Conservation (phyloP, 1,139 yeast species). For the Hemisphaericaspora xylanilytica region DNA sequence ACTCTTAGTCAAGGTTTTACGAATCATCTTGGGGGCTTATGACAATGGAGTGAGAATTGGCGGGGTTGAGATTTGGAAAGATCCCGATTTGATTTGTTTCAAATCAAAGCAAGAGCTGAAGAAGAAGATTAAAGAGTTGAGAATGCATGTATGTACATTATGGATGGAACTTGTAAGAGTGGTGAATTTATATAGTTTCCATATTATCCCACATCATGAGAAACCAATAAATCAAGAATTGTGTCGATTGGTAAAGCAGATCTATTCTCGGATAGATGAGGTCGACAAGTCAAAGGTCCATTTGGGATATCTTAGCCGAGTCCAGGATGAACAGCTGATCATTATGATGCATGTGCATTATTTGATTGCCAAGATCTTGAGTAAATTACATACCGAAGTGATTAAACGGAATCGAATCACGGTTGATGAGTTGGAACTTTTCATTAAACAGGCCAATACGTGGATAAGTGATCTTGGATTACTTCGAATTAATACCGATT, state of each 20-base stretch:
- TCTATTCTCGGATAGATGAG: slow-evolving; percentile 26
- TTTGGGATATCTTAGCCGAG: slow-evolving; percentile 21
- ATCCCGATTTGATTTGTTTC: slow-evolving; percentile 30
- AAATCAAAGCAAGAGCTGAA: slow-evolving; percentile 16
- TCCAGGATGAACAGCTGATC: slow-evolving; percentile 19
- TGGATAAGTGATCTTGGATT: slow-evolving; percentile 26
- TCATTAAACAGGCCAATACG: slow-evolving; percentile 22
- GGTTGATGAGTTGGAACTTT: slow-evolving; percentile 22
- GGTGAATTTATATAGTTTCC: slow-evolving; percentile 31
- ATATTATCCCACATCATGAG: slow-evolving; percentile 25
- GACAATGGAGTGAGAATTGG: slow-evolving; percentile 13
- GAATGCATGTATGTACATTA: slow-evolving; percentile 31
- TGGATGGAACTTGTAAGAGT: slow-evolving; percentile 39
- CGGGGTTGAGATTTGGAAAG: slow-evolving; percentile 35
- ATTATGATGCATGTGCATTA: slow-evolving; percentile 27
- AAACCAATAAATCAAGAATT: slow-evolving; percentile 18
- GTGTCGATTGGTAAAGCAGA: slow-evolving; percentile 19
- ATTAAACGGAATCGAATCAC: slow-evolving; percentile 23
- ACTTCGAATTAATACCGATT: slow-evolving; percentile 14
- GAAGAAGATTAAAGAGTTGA: slow-evolving; percentile 24
- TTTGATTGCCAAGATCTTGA: slow-evolving; percentile 27
- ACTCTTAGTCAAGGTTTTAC: slow-evolving; percentile 19
- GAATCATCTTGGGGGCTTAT: slow-evolving; percentile 10
- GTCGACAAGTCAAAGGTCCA: slow-evolving; percentile 27
- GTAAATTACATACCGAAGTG: slow-evolving; percentile 26